Base-by-base conservation (phyloP, 2,329 filamentous ascomycete genomes). In the Lithohypha guttulata region DNA sequence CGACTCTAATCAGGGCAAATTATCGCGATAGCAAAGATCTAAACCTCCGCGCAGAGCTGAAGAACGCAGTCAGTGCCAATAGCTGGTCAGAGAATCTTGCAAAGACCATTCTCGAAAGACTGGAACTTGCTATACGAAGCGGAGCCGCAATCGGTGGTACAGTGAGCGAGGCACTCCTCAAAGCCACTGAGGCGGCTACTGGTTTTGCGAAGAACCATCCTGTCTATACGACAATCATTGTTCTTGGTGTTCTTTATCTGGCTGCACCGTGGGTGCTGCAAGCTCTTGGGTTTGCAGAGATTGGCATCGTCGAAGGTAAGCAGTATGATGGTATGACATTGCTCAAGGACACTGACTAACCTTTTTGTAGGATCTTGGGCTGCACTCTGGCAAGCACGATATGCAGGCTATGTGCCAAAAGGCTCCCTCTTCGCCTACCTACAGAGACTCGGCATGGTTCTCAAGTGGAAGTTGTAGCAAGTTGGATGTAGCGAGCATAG, bases 361-460 rank as follows among this genome's bases (percentile, higher is more conserved):
- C 10, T 7, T 9, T 8, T 14, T n/a, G 10, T 47, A 51, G 54
- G 53, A 4, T 52, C 54, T 2, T 66, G 65, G 37, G 64, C 64
- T 10, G 56, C 63, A 1, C 49, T 42, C 44, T 67, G 63, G 60
- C 58, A 65, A 47, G 42, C 53, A 0, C 45, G 37, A 1, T 65
- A 65, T 47, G 51, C 48, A 2, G 62, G 61, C 1, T 56, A 56
- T 32, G 60, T 66, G 35, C 59, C 62, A 1, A 59, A 59, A 42
- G 54, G 53, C 0, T 61, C 62, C 3, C 43, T 67, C n/a, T 64
- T 65, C 42, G 56, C 56, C 2, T 67, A 55, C 35, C 58, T 67
- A 21, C 63, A 66, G 54, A 51, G 59, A 9, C 44, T 66, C 42
- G 62, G 63, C 1, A 66, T 66, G 60, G 51, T 40, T 11, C 54